These are phyloP conservation scores for Gentiana macrophylla DNA, from an alignment of 257 asterid species.

Conservation along the genomic window DNA sequence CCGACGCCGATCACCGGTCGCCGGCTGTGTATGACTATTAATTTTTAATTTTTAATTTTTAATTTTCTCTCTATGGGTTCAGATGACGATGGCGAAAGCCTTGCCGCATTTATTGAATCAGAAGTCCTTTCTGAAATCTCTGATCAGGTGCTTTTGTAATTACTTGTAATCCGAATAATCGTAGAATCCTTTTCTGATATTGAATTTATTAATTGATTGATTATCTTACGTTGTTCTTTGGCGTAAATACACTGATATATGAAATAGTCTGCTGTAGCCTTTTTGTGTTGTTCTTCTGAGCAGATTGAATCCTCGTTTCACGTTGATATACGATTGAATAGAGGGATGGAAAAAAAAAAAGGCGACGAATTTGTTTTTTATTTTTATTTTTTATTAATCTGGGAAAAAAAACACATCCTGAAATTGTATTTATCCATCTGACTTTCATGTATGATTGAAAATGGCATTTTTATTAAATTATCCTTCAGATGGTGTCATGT, in stretches of 20 bases:
- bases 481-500: no score
- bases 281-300: background rate
- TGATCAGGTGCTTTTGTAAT: slow-evolving; percentile 38
- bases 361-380: background rate
- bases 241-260: background rate
- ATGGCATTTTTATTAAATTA: no score
- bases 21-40: no score
- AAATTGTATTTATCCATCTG: no score
- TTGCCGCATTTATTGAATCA: slow-evolving; percentile 74
- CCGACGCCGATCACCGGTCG: no score
- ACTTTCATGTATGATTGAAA: no score
- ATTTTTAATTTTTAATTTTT: no score
- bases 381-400: no score
- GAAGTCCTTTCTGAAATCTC: slow-evolving; percentile 61
- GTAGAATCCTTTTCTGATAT: no score
- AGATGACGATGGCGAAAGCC: slow-evolving; percentile 79
- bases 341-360: background rate
- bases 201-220: no score
- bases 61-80: slow-evolving; percentile 35
- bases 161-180: no score
- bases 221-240: background rate
- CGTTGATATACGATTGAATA: background rate
- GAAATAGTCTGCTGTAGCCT: background rate
- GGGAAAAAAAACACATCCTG: no score
- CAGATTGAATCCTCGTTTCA: background rate